Base-by-base conservation (phyloP, 2,329 filamentous ascomycete genomes). In the Colletotrichum sp. region DNA sequence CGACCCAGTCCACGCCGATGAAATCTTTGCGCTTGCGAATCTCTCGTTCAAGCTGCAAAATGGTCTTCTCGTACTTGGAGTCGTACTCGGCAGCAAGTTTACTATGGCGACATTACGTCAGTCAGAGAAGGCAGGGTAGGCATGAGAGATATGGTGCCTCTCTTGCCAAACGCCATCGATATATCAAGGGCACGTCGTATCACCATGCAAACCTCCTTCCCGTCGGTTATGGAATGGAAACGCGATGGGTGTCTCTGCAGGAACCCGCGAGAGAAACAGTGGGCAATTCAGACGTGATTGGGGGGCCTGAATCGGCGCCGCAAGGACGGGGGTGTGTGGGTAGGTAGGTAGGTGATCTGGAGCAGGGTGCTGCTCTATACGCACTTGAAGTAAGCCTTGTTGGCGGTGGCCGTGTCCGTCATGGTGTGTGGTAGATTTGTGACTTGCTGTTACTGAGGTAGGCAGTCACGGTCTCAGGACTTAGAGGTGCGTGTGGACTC, bases 1-100 rank as follows among this genome's bases (percentile, higher is more conserved):
- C 83, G 60, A 84, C 83, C 85, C 91, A 92, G 70, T 90, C 87
- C 28, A 91, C 89, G 57, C 91, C 92, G 73, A 95, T 90, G 86
- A 94, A 94, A 68, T 89, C 86, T 8, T 90, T 86, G 36, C 88
- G 88, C 6, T 83, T 83, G 76, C 87, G 86, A 16, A 94, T 87
- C 78, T 90, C 87, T 9, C 87, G 82, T 26, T 90, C 87, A n/a
- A 95, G 85, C 79, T 88, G 86, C 44, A 85, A 83, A 63, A 91
- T 86, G 15, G 89, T 87, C 79, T 89, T 89, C 67, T 87, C 86
- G 78, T 91, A 91, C 74, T 89, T 90, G 52, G 83, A 80, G 79
- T 94, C 92, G 80, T 93, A 93, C 4, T 84, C 83, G 4, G 88
- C 84, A 5, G 91, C 89, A 76, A 89, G 84, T 64, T 90, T 83